Conservation (phyloP, 2,329 filamentous ascomycete species). For the Alternaria triticina region DNA sequence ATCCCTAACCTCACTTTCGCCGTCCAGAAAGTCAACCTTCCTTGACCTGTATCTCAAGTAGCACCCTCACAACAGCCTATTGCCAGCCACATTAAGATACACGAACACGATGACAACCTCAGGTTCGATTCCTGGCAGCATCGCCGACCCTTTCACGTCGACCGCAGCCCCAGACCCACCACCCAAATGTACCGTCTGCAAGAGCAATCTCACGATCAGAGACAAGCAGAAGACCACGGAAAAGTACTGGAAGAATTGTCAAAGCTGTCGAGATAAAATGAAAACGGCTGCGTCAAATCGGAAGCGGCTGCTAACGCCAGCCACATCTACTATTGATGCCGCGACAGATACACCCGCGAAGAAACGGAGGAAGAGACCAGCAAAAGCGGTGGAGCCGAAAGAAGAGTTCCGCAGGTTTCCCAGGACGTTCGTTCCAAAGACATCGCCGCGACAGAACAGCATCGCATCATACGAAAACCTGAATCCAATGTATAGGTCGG, state of each 20-base stretch:
- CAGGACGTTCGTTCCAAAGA: background rate
- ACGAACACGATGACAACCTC: background rate
- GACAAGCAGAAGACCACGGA: background rate
- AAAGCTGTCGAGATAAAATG: background rate
- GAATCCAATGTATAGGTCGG: too few species aligned
- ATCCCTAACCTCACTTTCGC: background rate
- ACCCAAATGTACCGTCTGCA: background rate
- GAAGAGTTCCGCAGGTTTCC: background rate
- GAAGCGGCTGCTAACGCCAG: background rate
- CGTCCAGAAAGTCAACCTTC: background rate
- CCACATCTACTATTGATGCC: background rate
- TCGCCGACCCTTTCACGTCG: background rate
- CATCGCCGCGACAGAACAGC: too few species aligned
- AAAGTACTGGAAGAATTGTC: background rate
- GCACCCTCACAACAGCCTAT: background rate
- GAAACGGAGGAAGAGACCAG: background rate
- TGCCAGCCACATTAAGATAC: background rate
- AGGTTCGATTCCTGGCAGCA: background rate
- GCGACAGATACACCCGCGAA: background rate
- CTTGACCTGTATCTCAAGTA: background rate
- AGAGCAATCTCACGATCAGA: background rate
- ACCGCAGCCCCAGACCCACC: background rate
- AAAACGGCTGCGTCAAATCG: background rate
- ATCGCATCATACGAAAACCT: too few species aligned
- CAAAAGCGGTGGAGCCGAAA: background rate